phyloP scores from a whole-genome alignment of 345 rosid species.

The Punica granatum region DNA sequence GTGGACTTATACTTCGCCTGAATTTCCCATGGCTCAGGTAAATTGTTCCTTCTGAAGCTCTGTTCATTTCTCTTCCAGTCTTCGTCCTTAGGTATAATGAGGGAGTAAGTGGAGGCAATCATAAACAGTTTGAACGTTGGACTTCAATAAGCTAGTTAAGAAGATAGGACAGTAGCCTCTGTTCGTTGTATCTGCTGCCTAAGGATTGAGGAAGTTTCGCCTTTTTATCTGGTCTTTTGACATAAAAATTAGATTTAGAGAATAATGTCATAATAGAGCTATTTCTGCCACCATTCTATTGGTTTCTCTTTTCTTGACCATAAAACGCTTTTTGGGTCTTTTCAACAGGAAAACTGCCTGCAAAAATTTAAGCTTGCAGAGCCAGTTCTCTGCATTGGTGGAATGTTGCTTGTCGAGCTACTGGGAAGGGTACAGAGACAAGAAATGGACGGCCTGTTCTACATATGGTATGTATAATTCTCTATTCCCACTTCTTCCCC shows the following conservation, averaged over 20 bases:
- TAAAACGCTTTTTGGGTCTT: background rate
- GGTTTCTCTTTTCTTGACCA: background rate
- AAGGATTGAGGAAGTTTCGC: background rate
- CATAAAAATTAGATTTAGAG: no score
- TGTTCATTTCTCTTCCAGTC: background rate
- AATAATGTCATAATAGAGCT: background rate
- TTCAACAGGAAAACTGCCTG: conserved; percentile 59
- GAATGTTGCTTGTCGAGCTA: conserved; percentile 69
- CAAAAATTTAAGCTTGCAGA: conserved; percentile 85
- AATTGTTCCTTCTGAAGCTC: conserved; percentile 5
- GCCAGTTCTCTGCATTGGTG: conserved; percentile 80
- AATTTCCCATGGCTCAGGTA: conserved; percentile 94
- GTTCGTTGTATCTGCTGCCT: background rate
- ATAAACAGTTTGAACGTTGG: background rate
- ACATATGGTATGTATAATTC: conserved; percentile 58
- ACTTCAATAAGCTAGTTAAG: background rate
- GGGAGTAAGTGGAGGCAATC: background rate
- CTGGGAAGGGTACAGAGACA: conserved; percentile 85
- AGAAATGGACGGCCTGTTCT: conserved; percentile 68
- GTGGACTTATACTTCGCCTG: conserved; percentile 82
- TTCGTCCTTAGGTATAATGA: background rate
- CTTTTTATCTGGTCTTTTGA: background rate
- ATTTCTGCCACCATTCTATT: background rate
- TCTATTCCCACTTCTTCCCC: background rate
- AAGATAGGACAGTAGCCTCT: background rate